A percentile compares a stretch with the other conserved stretches of the same genome.
These are phyloP conservation scores for Fusarium sp. DNA, from an alignment of 2,329 filamentous ascomycete genomes.

Conservation along the genomic window DNA sequence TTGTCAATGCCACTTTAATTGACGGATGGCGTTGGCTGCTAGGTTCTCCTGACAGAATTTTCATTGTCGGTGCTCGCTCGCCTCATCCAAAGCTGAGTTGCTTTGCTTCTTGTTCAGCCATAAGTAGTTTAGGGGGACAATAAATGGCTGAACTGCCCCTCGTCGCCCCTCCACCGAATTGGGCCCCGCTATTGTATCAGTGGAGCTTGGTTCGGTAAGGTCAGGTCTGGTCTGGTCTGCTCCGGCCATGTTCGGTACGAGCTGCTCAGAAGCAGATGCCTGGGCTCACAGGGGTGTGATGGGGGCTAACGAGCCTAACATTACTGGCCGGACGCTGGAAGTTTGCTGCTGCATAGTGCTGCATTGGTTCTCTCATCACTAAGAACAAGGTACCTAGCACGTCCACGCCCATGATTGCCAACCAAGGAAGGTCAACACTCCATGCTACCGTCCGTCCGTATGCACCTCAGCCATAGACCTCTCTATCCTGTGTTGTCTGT, in stretches of 20 bases:
- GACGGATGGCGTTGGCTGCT: slow-evolving; percentile 31
- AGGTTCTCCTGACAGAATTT: slow-evolving; percentile 52
- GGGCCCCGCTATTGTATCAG: slow-evolving; percentile 47
- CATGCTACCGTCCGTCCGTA: not conserved
- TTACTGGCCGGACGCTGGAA: slow-evolving; percentile 32
- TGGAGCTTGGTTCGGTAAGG: slow-evolving; percentile 18
- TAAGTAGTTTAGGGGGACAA: slow-evolving; percentile 40
- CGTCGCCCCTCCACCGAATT: slow-evolving; percentile 43
- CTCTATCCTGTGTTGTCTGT: not conserved
- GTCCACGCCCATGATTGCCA: slow-evolving; percentile 9
- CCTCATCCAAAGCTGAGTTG: slow-evolving; percentile 39
- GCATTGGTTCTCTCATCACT: slow-evolving; percentile 31
- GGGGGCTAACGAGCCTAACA: slow-evolving; percentile 26
- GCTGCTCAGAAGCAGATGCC: slow-evolving; percentile 20
- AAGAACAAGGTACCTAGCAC: slow-evolving; percentile 2
- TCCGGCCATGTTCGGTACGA: slow-evolving; percentile 16
- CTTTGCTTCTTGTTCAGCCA: slow-evolving; percentile 34
- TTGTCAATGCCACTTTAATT: slow-evolving; percentile 42
- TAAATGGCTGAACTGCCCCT: slow-evolving; percentile 27
- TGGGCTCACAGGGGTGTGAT: slow-evolving; percentile 30
- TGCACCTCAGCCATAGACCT: not conserved
- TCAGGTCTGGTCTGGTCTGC: slow-evolving; percentile 20
- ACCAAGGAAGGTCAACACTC: slow-evolving; percentile 32
- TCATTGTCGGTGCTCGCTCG: slow-evolving; percentile 45
- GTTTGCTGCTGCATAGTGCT: slow-evolving; percentile 39